Evolutionary conservation across 129 eudicot species (phyloP).

Genomic region (Saposhnikovia divaricata): DNA sequence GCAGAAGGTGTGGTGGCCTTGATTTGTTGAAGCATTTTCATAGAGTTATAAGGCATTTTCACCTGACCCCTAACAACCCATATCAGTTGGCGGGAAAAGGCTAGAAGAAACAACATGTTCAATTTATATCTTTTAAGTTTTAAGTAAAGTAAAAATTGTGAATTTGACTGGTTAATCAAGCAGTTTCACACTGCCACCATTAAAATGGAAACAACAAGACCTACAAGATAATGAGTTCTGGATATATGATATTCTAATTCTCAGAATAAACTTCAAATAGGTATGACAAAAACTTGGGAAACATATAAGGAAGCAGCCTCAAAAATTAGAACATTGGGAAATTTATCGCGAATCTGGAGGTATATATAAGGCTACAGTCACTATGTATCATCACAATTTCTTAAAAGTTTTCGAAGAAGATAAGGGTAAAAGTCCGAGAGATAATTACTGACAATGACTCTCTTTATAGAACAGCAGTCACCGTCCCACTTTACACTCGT

Average conservation of each 20-base stretch:
- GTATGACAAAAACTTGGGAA: not conserved
- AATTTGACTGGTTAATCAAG: not conserved
- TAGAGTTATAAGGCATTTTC: not conserved
- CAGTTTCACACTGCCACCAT: not conserved
- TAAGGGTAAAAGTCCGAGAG: not conserved
- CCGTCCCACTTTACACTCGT: constrained; percentile 50
- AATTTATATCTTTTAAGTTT: not conserved
- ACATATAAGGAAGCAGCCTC: not conserved
- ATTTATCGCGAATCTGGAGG: not conserved
- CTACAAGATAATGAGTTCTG: not conserved
- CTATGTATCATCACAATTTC: not conserved
- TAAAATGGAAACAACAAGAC: not conserved
- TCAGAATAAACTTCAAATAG: not conserved
- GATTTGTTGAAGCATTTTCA: not conserved
- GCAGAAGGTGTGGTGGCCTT: not conserved
- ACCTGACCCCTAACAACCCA: not conserved
- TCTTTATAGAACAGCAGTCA: constrained; percentile 25
- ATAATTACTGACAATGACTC: constrained; percentile 43
- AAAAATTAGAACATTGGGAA: not conserved
- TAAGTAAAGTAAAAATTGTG: not conserved
- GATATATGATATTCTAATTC: not conserved
- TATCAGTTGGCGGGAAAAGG: not conserved
- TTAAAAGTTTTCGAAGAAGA: not conserved
- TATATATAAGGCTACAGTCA: not conserved
- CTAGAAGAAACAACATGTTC: not conserved